Conservation (phyloP, 2,329 filamentous ascomycete genomes). For the Samsoniella hepiali region DNA sequence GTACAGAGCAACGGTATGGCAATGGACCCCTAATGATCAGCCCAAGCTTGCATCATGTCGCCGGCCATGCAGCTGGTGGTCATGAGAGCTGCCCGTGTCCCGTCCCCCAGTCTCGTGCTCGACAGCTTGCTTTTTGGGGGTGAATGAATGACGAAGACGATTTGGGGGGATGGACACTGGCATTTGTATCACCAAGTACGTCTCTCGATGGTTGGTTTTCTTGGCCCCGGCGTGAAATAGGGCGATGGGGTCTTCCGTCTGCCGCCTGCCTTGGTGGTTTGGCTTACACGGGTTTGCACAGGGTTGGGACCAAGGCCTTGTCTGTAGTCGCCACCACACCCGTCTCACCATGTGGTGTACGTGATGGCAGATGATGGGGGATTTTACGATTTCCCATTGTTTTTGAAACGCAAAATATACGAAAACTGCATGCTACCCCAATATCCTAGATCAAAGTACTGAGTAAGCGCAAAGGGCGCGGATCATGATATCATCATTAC, state of each 20-base stretch:
- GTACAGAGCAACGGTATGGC: not conserved
- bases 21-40: not conserved
- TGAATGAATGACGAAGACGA: not conserved
- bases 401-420: not conserved
- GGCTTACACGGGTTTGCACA: not conserved
- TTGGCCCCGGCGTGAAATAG: not conserved
- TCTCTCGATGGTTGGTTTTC: not conserved
- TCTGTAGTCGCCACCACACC: not conserved
- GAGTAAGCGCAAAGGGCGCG: not conserved
- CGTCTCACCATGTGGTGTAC: too few relatives aligned
- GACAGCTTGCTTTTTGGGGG: not conserved
- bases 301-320: too few relatives aligned
- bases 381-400: not conserved
- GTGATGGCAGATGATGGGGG: not conserved
- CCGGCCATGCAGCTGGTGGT: constrained; percentile 4
- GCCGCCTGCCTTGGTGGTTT: not conserved
- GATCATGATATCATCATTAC: constrained; percentile 12
- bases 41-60: constrained; percentile 4
- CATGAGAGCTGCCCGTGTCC: not conserved
- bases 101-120: not conserved
- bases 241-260: too few relatives aligned
- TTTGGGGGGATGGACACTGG: too few relatives aligned
- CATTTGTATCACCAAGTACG: not conserved
- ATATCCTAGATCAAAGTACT: not conserved
- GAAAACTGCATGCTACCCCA: not conserved